Evolutionary conservation across 306 rosid species (phyloP).

Genomic region (Clitoria ternatea): DNA sequence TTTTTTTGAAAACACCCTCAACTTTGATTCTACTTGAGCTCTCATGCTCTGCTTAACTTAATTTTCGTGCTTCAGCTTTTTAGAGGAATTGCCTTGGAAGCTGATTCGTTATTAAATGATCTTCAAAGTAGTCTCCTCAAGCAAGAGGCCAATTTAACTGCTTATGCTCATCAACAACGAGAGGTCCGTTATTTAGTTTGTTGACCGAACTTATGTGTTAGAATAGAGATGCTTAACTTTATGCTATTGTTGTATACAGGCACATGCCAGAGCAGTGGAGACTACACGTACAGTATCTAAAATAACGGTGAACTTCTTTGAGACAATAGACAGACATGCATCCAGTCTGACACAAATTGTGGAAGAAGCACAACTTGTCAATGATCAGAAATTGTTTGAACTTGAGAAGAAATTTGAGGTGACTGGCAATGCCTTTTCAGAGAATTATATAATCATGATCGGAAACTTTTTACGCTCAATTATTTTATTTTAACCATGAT

Average conservation of each 20-base stretch:
- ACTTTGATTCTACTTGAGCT: background rate
- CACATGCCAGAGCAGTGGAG: conserved; percentile 91
- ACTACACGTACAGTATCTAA: conserved; percentile 81
- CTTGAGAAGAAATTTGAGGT: conserved; percentile 98
- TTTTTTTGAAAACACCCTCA: too few species aligned
- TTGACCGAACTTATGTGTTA: background rate
- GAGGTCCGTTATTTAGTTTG: conserved; percentile 47
- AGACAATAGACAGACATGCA: conserved; percentile 79
- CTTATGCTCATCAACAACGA: conserved; percentile 89
- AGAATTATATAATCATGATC: conserved; percentile 3
- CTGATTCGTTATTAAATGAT: conserved; percentile 76
- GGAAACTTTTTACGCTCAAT: background rate
- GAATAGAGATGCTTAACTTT: conserved; percentile 23
- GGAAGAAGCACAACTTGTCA: conserved; percentile 81
- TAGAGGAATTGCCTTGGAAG: conserved; percentile 91
- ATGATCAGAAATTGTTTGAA: conserved; percentile 69
- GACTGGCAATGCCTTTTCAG: conserved; percentile 17
- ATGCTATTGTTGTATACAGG: conserved; percentile 44
- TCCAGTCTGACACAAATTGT: conserved; percentile 73
- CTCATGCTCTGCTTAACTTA: conserved; percentile 30
- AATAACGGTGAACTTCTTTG: conserved; percentile 79
- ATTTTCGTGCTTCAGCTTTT: conserved; percentile 65
- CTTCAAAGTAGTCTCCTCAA: conserved; percentile 86
- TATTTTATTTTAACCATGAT: background rate
- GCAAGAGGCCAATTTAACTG: conserved; percentile 80